phyloP scores from a whole-genome alignment of 2,329 filamentous ascomycete species.

The Nannizziopsis barbatae region DNA sequence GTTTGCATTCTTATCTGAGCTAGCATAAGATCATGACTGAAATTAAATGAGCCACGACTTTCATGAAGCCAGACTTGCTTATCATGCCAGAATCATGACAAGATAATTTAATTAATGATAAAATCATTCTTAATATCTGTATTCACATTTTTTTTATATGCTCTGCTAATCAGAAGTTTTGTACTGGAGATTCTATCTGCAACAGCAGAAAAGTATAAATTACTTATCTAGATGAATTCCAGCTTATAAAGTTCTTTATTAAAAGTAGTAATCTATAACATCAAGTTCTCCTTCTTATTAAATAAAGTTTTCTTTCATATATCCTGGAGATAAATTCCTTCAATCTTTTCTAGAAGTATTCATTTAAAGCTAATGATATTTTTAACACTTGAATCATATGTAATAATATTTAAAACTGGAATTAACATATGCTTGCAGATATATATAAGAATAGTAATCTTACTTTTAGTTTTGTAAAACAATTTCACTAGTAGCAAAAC shows the following conservation, averaged over 20 bases:
- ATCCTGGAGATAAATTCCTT: not conserved
- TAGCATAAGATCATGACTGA: not conserved
- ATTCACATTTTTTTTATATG: not conserved
- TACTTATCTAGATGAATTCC: not conserved
- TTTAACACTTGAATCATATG: constrained; percentile 12
- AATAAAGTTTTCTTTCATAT: not conserved
- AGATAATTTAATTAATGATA: not conserved
- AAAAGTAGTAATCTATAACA: not conserved
- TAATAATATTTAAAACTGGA: constrained; percentile 16
- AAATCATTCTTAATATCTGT: not conserved
- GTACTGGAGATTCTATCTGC: not conserved
- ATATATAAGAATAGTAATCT: constrained; percentile 18
- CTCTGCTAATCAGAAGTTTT: not conserved
- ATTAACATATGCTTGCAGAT: constrained; percentile 16
- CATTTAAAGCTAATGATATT: constrained; percentile 21
- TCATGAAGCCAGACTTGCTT: constrained; percentile 3
- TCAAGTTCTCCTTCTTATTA: not conserved
- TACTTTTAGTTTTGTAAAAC: constrained; percentile 16
- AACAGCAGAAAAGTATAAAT: constrained; percentile 1
- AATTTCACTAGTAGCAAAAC: constrained; percentile 18
- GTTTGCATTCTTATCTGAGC: not conserved
- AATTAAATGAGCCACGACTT: not conserved
- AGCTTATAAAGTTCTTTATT: not conserved
- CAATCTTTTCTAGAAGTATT: constrained; percentile 20
- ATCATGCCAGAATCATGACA: not conserved